phyloP scores from a whole-genome alignment of 768 basidiomycete genomes.

The Leccinellum luteum region DNA sequence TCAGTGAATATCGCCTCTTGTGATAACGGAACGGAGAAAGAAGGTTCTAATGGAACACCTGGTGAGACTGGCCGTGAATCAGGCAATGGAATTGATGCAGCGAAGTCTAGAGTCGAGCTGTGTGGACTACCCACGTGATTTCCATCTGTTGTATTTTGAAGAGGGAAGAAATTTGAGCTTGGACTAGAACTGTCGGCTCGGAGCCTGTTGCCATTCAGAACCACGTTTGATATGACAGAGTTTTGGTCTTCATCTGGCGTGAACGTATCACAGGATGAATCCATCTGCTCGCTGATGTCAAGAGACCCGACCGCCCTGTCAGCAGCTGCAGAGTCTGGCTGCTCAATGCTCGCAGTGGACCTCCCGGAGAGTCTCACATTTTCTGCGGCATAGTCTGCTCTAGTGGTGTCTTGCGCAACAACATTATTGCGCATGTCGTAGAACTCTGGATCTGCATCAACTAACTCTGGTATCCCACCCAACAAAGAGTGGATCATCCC shows the following conservation, averaged over 20 bases:
- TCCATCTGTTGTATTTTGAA: background rate
- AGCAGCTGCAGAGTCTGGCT: background rate
- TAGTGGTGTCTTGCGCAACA: background rate
- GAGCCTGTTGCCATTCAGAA: background rate
- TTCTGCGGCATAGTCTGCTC: background rate
- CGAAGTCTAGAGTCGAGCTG: slow-evolving; percentile 7
- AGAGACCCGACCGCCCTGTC: background rate
- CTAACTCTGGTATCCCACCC: slow-evolving; percentile 58
- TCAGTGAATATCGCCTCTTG: background rate
- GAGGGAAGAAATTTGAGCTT: background rate
- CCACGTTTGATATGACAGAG: background rate
- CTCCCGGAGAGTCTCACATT: background rate
- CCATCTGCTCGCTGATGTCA: background rate
- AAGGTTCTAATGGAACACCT: background rate
- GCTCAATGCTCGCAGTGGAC: background rate
- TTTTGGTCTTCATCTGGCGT: background rate
- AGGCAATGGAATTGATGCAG: slow-evolving; percentile 18
- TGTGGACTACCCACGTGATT: background rate
- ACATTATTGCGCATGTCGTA: background rate
- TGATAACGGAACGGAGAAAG: background rate
- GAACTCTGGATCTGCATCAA: slow-evolving; percentile 15
- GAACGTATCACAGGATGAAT: background rate
- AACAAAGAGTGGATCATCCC: slow-evolving; percentile 80
- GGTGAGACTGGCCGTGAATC: slow-evolving; percentile 21
- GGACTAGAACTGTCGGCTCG: background rate